Evolutionary conservation across 2,329 filamentous ascomycete species (phyloP).

Genomic region (Phoma herbarum): DNA sequence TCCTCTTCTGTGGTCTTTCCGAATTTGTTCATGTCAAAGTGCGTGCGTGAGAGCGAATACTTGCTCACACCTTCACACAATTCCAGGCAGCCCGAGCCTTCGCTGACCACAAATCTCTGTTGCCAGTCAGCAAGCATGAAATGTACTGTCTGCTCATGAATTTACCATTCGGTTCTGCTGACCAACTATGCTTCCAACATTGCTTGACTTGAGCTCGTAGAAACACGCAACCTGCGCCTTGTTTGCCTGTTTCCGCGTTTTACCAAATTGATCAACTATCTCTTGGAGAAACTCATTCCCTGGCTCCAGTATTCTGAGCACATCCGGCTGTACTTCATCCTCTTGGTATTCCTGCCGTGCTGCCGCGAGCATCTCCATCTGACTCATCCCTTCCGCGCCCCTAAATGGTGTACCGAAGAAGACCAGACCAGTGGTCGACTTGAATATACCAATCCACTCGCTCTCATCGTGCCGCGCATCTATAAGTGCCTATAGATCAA

Average conservation of each 20-base stretch:
- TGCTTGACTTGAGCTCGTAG: slow-evolving; percentile 36
- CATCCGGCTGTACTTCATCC: slow-evolving; percentile 19
- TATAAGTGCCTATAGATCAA: background rate
- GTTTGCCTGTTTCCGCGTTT: slow-evolving; percentile 27
- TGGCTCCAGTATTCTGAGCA: slow-evolving; percentile 32
- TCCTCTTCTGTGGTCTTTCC: slow-evolving; percentile 27
- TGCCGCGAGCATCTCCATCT: background rate
- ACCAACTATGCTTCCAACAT: slow-evolving; percentile 40
- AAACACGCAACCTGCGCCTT: slow-evolving; percentile 35
- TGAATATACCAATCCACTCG: background rate
- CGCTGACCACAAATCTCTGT: slow-evolving; percentile 33
- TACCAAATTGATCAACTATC: slow-evolving; percentile 31
- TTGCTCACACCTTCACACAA: slow-evolving; percentile 27
- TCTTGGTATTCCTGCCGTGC: background rate
- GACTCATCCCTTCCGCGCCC: background rate
- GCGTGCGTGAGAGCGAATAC: slow-evolving; percentile 32
- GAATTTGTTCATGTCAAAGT: slow-evolving; percentile 41
- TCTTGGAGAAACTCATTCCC: slow-evolving; percentile 37
- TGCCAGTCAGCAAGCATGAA: slow-evolving; percentile 1
- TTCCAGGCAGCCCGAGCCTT: slow-evolving; percentile 36
- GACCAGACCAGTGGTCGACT: background rate
- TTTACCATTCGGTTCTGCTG: slow-evolving; percentile 31
- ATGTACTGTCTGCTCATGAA: slow-evolving; percentile 11
- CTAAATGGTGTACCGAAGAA: background rate
- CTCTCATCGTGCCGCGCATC: background rate